Base-by-base conservation (phyloP, 1,139 yeast species). In the Hyphopichia burtonii region DNA sequence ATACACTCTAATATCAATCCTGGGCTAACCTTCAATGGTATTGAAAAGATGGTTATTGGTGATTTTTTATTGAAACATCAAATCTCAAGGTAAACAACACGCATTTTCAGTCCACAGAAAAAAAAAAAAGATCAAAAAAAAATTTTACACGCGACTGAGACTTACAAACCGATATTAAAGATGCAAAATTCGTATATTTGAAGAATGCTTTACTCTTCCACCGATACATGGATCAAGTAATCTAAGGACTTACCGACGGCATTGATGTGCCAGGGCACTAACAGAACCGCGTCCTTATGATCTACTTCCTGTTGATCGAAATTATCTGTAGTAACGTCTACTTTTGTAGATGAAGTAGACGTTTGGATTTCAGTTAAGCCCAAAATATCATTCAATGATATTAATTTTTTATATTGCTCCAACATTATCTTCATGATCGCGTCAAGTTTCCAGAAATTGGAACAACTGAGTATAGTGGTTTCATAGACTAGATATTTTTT, bases 251-350 rank as follows among this genome's bases (percentile, higher is more conserved):
- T 87, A 27, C 78, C 76, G 6, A 88, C 96, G 0, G 96, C 88
- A 25, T 79, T 68, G 25, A 88, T 74, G 60, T 89, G 96, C 89
- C 95, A 86, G n/a, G 97, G 97, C 2, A 83, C 67, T 15, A 39
- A n/a, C 16, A 40, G 27, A 33, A 33, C 34, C 22, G 46, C 28
- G 32, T 27, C 32, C 74, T 65, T 0, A 74, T 65, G 55, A n/a
- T 42, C 53, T 2, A 40, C 55, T 12, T 54, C 54, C 2, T 37
- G 46, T 10, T 38, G 47, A 37, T 33, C 41, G 17, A 34, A 41
- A 23, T 41, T 44, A 6, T 40, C 27, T 45, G 45, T 41, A 39
- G 27, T 16, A 5, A 4, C n/a, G 7, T 31, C 20, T 15, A 7
- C 3, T 14, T 28, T 28, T 28, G 17, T 14, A 10, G 20, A 5